Evolutionary conservation across 2,329 filamentous ascomycete species (phyloP).

Genomic region (Talaromyces sp.): DNA sequence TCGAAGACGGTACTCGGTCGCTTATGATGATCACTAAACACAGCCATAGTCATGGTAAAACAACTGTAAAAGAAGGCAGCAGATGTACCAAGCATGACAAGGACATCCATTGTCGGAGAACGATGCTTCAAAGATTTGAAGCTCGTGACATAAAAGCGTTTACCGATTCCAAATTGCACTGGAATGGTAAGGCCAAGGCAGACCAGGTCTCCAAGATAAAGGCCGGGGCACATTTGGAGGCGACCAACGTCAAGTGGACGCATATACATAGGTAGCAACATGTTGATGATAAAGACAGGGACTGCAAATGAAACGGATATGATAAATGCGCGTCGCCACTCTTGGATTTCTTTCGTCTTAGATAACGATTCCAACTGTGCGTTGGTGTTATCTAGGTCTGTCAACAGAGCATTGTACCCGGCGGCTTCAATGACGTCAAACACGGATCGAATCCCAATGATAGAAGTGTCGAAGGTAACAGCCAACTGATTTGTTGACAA

Average conservation of each 20-base stretch:
- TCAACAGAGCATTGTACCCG: slow-evolving; percentile 85
- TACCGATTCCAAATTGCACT: slow-evolving; percentile 94
- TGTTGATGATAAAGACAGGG: slow-evolving; percentile 88
- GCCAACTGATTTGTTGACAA: slow-evolving; percentile 73
- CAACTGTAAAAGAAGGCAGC: slow-evolving; percentile 96
- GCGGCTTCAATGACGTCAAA: slow-evolving; percentile 80
- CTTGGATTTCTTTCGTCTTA: slow-evolving; percentile 93
- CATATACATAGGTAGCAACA: slow-evolving; percentile 88
- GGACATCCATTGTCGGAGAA: slow-evolving; percentile 95
- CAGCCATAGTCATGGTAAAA: slow-evolving; percentile 80
- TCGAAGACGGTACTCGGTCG: slow-evolving; percentile 91
- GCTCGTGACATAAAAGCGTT: slow-evolving; percentile 90
- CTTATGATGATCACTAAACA: slow-evolving; percentile 73
- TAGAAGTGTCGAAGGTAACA: slow-evolving; percentile 70
- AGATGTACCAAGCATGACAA: slow-evolving; percentile 91
- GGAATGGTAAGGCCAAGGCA: slow-evolving; percentile 85
- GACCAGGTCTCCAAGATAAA: slow-evolving; percentile 85
- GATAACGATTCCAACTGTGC: slow-evolving; percentile 93
- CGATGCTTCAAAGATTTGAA: slow-evolving; percentile 89
- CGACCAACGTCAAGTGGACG: slow-evolving; percentile 76
- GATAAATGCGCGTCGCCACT: slow-evolving; percentile 83
- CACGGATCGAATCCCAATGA: slow-evolving; percentile 77
- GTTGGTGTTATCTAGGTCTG: slow-evolving; percentile 93
- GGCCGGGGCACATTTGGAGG: slow-evolving; percentile 66
- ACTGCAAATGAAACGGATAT: slow-evolving; percentile 79